Evolutionary conservation across 768 basidiomycete genomes (phyloP), one percentile per base, ranked within the genome.

Genomic region (Tulasnella sp.): DNA sequence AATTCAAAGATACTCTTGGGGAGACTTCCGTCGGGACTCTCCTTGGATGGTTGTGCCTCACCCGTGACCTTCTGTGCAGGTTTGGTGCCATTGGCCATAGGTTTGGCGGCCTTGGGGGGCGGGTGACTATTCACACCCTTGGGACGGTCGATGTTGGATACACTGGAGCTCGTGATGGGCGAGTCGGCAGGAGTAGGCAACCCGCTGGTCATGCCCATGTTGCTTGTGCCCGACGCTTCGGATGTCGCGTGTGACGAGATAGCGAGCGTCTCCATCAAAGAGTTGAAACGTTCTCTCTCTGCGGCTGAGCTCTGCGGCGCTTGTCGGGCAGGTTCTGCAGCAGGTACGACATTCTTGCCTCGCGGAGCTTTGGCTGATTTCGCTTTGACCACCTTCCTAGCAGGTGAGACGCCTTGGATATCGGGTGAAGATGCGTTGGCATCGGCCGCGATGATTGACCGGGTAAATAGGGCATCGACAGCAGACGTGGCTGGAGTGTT

Each of bases 1-100:
- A 61, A 61, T 14, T 61, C 60, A 37, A 61, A 61, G 11, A 61
- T 60, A 31, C 34, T 25, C 49, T 59, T 59, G 8, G 27, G 17
- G 6, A 25, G 15, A 4, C 29, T 19, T 15, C 23, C 3, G 25
- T 46, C 23, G 4, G 29, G 19, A 12, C 29, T 32, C 27, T 21
- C 9, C 29, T 29, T 32, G 46, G 7, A 15, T 2, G 46, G 14
- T n/a, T 48, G 46, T 17, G 9, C 14, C 11, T 2, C 7, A 17
- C 27, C 14, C 3, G 46, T 11, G n/a, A n/a, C n/a, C n/a, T n/a
- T n/a, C n/a, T n/a, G n/a, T n/a, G n/a, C n/a, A n/a, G n/a, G 37
- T 39, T 39, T 39, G 37, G 19, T 39, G 12, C 19, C 19, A 19
- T 39, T 12, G 37, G 12, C n/a, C n/a, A n/a, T n/a, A 8, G 48